phyloP scores from a whole-genome alignment of 2,329 filamentous ascomycete genomes.

The Domatiomyces catenatus region DNA sequence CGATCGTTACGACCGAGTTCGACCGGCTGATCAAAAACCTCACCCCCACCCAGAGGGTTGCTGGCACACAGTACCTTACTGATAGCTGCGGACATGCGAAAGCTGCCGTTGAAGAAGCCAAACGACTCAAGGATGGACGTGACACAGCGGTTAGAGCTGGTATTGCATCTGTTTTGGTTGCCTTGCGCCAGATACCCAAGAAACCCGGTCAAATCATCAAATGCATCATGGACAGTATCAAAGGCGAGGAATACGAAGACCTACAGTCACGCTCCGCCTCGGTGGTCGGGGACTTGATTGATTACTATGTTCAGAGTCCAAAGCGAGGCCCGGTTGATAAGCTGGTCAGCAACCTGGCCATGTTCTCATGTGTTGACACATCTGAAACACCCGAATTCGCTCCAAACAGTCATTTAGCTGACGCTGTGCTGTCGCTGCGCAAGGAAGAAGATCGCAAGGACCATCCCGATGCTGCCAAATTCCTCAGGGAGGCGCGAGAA shows the following conservation, averaged over 20 bases:
- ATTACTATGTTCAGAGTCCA: conserved; percentile 64
- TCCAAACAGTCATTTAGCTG: conserved; percentile 61
- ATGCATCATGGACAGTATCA: conserved; percentile 95
- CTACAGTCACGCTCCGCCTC: conserved; percentile 74
- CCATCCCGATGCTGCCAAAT: conserved; percentile 77
- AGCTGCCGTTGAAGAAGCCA: conserved; percentile 64
- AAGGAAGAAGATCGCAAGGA: conserved; percentile 96
- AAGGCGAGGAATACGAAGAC: conserved; percentile 79
- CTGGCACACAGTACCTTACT: conserved; percentile 61
- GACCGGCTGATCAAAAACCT: conserved; percentile 79
- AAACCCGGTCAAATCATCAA: conserved; percentile 89
- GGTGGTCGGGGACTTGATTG: conserved; percentile 72
- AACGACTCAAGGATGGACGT: conserved; percentile 59
- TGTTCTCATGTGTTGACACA: conserved; percentile 94
- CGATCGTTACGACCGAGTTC: conserved; percentile 70
- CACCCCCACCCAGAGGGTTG: conserved; percentile 72
- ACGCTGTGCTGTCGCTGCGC: conserved; percentile 76
- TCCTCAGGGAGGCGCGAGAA: conserved; percentile 73
- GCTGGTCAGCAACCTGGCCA: conserved; percentile 86
- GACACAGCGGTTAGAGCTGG: conserved; percentile 77
- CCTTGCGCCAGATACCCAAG: conserved; percentile 77
- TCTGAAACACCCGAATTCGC: conserved; percentile 93
- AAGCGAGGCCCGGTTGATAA: conserved; percentile 83
- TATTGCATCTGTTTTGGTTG: conserved; percentile 72
- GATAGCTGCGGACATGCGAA: conserved; percentile 60